Evolutionary conservation across 202 grass and related monocot genomes (phyloP).

Genomic region (Brachypodium distachyon): DNA sequence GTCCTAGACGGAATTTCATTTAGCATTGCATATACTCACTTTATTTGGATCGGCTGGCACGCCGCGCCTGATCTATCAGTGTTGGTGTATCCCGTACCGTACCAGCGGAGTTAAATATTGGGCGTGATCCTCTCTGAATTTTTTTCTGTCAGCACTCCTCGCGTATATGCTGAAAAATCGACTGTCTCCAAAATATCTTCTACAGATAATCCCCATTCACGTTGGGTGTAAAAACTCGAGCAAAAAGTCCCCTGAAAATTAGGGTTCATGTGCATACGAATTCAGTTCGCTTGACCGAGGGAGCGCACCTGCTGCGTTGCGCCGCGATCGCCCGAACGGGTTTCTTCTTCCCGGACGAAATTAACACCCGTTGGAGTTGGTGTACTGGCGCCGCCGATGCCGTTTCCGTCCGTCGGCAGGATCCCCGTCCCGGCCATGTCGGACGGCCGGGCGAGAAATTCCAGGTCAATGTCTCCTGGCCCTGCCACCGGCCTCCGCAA

Average conservation of each 20-base stretch:
- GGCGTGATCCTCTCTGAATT: not conserved
- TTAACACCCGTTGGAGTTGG: not conserved
- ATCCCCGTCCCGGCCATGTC: slow-evolving; percentile 13
- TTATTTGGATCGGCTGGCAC: not conserved
- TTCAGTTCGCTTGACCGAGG: not conserved
- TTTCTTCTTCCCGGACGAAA: not conserved
- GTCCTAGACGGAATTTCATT: not conserved
- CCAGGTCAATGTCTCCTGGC: not conserved
- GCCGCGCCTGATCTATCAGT: not conserved
- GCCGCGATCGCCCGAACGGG: not conserved
- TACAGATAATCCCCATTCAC: not conserved
- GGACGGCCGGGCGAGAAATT: not conserved
- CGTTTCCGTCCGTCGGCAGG: slow-evolving; percentile 13
- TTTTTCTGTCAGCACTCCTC: not conserved
- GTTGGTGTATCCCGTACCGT: not conserved
- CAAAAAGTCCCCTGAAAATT: not conserved
- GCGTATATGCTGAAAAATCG: too few relatives aligned
- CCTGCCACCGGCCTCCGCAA: too few relatives aligned
- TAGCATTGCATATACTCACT: not conserved
- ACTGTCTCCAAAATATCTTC: too few relatives aligned
- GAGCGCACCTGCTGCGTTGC: not conserved
- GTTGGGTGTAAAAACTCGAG: not conserved
- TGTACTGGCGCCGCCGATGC: not conserved
- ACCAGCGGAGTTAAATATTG: not conserved
- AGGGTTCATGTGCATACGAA: not conserved